Evolutionary conservation across 208 protist genomes (phyloP).

Genomic region (Trypanosoma grayi): DNA sequence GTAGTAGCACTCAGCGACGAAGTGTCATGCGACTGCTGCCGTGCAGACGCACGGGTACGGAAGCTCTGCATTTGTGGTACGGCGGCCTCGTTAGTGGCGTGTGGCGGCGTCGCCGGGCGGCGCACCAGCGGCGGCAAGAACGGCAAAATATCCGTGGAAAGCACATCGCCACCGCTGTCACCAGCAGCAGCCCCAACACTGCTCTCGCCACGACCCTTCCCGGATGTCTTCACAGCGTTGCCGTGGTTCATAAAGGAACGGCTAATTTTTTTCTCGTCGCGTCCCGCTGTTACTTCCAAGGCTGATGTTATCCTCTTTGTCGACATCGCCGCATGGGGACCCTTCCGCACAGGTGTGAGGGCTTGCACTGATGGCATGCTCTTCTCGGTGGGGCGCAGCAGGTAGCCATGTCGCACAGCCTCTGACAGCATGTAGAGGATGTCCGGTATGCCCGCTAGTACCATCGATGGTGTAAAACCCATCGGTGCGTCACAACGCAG

Average conservation of each 20-base stretch:
- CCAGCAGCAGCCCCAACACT: neutral
- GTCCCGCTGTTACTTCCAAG: neutral
- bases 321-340: neutral
- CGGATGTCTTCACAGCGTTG: neutral
- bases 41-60: neutral
- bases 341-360: constrained; percentile 15
- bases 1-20: too few relatives aligned
- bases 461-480: constrained; percentile 64
- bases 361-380: neutral
- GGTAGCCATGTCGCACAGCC: constrained; percentile 20
- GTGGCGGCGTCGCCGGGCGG: neutral
- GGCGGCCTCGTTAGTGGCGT: too few relatives aligned
- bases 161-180: neutral
- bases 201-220: neutral
- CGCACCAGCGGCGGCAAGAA: constrained; percentile 38
- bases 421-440: constrained; percentile 28
- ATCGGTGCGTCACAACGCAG: constrained; percentile 45
- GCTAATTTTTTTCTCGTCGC: neutral
- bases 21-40: neutral
- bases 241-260: neutral
- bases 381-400: constrained; percentile 3
- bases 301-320: neutral
- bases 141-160: neutral
- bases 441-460: constrained; percentile 51
- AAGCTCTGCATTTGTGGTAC: constrained; percentile 1